Conservation (phyloP, 2,329 filamentous ascomycete genomes). For the Phialocephala sp. region DNA sequence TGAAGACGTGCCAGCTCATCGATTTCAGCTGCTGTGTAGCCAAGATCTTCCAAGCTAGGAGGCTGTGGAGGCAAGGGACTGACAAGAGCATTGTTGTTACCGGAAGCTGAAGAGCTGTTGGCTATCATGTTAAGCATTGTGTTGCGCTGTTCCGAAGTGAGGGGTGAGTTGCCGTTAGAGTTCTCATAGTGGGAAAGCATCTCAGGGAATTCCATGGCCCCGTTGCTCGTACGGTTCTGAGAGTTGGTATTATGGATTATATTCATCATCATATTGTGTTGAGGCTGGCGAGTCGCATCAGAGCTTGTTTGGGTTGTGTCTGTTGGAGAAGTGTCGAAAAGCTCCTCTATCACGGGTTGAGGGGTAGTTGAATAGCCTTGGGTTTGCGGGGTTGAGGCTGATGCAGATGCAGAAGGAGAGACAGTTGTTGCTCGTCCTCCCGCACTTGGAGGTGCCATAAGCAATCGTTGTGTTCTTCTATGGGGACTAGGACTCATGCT, state of each 20-base stretch:
- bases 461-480: conserved; percentile 39
- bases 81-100: conserved; percentile 41
- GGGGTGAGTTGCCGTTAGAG: conserved; percentile 57
- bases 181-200: conserved; percentile 48
- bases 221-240: conserved; percentile 47
- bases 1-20: conserved; percentile 81
- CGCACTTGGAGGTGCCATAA: conserved; percentile 41
- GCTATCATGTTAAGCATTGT: conserved; percentile 66
- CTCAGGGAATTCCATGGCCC: conserved; percentile 56
- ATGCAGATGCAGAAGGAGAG: conserved; percentile 34
- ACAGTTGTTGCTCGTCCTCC: conserved; percentile 28
- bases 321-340: conserved; percentile 56
- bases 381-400: conserved; percentile 40
- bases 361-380: conserved; percentile 39
- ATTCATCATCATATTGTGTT: conserved; percentile 68
- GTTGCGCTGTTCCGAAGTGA: conserved; percentile 63
- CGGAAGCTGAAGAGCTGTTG: conserved; percentile 36
- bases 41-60: conserved; percentile 65
- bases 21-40: conserved; percentile 74
- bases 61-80: conserved; percentile 47
- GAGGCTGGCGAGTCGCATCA: conserved; percentile 60
- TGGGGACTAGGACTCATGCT: conserved; percentile 41
- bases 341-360: conserved; percentile 64
- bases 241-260: conserved; percentile 70
- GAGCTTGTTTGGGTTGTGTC: conserved; percentile 58